Conservation (phyloP, 306 rosid genomes). For the Rosa lucieae region DNA sequence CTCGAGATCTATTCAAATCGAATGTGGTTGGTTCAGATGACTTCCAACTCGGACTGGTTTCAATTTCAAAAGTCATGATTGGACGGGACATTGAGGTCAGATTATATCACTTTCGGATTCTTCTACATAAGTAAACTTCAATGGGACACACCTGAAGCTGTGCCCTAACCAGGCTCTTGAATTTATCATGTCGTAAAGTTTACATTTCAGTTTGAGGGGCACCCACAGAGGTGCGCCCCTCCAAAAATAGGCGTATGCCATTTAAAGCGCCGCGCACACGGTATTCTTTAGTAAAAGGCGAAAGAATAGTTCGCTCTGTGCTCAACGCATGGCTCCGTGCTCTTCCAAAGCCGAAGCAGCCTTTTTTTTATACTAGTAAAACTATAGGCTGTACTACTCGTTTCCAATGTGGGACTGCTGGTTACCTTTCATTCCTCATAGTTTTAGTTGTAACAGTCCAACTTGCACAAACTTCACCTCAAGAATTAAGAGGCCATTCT, state of each 20-base stretch:
- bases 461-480: neutral
- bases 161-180: too few species aligned
- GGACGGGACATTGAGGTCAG: too few species aligned
- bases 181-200: neutral
- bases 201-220: neutral
- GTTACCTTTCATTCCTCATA: neutral
- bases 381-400: neutral
- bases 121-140: too few species aligned
- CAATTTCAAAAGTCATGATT: neutral
- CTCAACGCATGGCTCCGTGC: conserved; percentile 10
- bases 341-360: fast-evolving
- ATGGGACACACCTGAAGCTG: too few species aligned
- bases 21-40: too few species aligned
- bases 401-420: neutral
- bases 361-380: neutral
- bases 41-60: neutral
- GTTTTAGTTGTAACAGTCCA: neutral
- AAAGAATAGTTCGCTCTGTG: conserved; percentile 19
- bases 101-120: too few species aligned
- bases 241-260: conserved; percentile 42
- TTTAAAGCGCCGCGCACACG: neutral
- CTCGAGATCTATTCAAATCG: too few species aligned
- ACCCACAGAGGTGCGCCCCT: neutral
- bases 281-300: conserved; percentile 23
- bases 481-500: neutral